These are phyloP conservation scores for Hyaloscypha variabilis DNA, from an alignment of 495 filamentous ascomycete species.

Conservation along the genomic window DNA sequence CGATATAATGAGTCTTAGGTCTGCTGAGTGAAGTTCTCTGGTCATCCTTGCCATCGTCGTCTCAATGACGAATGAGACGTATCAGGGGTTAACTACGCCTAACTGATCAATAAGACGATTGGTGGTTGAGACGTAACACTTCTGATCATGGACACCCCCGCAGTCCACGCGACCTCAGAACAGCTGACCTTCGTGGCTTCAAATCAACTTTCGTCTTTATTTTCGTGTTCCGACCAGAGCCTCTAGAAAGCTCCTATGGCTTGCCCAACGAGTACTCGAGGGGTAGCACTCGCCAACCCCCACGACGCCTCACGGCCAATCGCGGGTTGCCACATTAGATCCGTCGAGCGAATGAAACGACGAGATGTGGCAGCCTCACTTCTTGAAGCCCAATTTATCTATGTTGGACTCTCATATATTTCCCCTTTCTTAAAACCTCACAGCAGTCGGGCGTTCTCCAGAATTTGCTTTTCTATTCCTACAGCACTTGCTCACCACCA, in stretches of 20 bases:
- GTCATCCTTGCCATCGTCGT: too few species aligned
- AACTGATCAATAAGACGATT: too few species aligned
- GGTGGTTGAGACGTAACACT: too few species aligned
- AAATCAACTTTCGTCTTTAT: neutral
- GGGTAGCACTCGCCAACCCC: neutral
- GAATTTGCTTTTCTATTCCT: neutral
- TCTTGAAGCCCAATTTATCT: neutral
- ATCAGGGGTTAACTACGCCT: too few species aligned
- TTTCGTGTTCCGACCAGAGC: neutral
- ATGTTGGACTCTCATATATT: neutral
- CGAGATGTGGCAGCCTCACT: neutral
- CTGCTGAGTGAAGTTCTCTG: too few species aligned
- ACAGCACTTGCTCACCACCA: neutral
- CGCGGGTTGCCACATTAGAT: neutral
- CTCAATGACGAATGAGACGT: too few species aligned
- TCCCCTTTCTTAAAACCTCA: neutral
- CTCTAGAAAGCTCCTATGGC: neutral
- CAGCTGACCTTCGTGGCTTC: neutral
- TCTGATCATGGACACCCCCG: too few species aligned
- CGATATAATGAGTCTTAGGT: too few species aligned
- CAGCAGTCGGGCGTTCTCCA: neutral
- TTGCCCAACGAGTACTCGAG: neutral
- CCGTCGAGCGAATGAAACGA: neutral
- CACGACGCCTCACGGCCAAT: neutral
- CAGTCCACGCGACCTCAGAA: neutral